Conservation (phyloP, 2,329 filamentous ascomycete genomes). For the Talaromyces sp. region DNA sequence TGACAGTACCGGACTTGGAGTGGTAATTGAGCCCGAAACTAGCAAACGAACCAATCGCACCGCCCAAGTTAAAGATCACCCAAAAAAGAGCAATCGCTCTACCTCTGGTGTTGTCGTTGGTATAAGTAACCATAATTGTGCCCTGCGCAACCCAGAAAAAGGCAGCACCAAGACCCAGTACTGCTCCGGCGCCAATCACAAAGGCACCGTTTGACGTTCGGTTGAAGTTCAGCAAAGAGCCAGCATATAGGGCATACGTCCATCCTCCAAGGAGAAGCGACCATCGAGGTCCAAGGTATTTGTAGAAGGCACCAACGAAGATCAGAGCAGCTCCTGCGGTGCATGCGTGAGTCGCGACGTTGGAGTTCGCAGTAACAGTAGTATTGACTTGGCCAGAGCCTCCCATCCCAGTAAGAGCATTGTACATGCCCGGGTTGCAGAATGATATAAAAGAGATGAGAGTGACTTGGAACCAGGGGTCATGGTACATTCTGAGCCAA, state of each 20-base stretch:
- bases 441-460: constrained; percentile 48
- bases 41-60: constrained; percentile 40
- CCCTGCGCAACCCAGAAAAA: constrained; percentile 32
- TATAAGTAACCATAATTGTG: constrained; percentile 47
- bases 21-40: constrained; percentile 43
- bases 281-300: constrained; percentile 29
- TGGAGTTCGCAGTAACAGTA: constrained; percentile 36
- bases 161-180: constrained; percentile 43
- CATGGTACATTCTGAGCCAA: neutral
- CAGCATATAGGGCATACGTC: constrained; percentile 35
- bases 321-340: constrained; percentile 33
- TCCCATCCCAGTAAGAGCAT: constrained; percentile 34
- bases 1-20: constrained; percentile 41
- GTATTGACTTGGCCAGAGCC: constrained; percentile 36
- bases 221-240: constrained; percentile 30
- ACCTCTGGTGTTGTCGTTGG: constrained; percentile 38
- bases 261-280: constrained; percentile 35
- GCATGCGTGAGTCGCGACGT: constrained; percentile 31
- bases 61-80: constrained; percentile 45
- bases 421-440: constrained; percentile 45
- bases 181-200: constrained; percentile 38
- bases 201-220: constrained; percentile 28
- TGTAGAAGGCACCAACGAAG: constrained; percentile 32
- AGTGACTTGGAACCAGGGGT: constrained; percentile 46
- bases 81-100: constrained; percentile 29